These are phyloP conservation scores for Oemleria cerasiformis DNA, from an alignment of 306 rosid species.

Conservation along the genomic window DNA sequence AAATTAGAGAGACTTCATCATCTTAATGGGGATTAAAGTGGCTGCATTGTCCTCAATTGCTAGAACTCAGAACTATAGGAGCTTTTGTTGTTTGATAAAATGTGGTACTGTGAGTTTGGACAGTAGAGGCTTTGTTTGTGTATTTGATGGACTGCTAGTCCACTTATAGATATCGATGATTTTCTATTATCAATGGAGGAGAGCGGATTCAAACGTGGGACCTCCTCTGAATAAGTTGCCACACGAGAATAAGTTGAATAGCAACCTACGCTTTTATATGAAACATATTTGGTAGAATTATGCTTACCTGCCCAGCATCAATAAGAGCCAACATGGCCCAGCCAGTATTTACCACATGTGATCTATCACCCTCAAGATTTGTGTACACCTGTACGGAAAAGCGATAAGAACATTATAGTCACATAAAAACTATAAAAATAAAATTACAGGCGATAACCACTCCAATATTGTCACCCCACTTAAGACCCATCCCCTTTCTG, in stretches of 20 bases:
- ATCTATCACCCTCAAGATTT: conserved; percentile 51
- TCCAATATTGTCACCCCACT: neutral
- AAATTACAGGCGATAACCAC: neutral
- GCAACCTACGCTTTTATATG: neutral
- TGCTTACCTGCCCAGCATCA: conserved; percentile 71
- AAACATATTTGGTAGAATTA: neutral
- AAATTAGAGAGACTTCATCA: neutral
- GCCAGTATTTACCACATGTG: conserved; percentile 75
- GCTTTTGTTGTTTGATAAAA: neutral
- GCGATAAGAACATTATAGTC: conserved; percentile 2
- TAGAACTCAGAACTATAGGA: neutral
- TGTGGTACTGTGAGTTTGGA: neutral
- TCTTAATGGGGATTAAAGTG: neutral
- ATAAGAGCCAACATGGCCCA: conserved; percentile 82
- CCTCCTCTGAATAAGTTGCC: neutral
- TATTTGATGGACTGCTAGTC: neutral
- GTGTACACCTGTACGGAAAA: conserved; percentile 58
- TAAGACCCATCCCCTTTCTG: neutral
- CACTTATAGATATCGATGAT: neutral
- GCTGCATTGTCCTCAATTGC: neutral
- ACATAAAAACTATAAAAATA: neutral
- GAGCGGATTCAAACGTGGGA: too few species aligned
- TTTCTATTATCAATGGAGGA: too few species aligned
- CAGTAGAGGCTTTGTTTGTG: neutral
- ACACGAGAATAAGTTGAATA: neutral